Evolutionary conservation across 225 moss, liverwort and hornwort genomes (phyloP).

Genomic region (Ulota crispa): DNA sequence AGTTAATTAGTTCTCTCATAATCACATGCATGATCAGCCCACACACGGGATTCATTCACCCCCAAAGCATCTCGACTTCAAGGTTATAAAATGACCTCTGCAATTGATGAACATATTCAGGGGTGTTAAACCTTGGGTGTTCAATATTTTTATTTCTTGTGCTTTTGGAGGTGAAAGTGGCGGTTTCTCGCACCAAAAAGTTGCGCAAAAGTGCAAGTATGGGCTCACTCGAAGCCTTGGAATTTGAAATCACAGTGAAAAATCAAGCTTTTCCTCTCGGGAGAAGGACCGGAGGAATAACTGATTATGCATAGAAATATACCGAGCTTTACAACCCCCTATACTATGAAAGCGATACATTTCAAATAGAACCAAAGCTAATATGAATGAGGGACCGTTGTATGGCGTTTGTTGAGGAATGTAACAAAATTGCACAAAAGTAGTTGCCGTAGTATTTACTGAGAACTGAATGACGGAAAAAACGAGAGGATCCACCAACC

Average conservation of each 20-base stretch:
- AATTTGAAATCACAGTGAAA: too few relatives aligned
- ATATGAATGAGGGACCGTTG: not conserved
- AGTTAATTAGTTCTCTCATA: not conserved
- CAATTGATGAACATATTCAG: too few relatives aligned
- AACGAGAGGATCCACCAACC: not conserved
- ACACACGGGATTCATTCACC: not conserved
- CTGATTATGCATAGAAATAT: too few relatives aligned
- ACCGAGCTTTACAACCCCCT: too few relatives aligned
- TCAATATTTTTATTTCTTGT: too few relatives aligned
- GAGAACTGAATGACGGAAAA: not conserved
- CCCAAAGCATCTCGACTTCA: not conserved
- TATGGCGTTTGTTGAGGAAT: not conserved
- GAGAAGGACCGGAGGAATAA: too few relatives aligned
- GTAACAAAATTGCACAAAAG: not conserved
- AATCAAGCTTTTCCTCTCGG: too few relatives aligned
- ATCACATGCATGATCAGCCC: not conserved
- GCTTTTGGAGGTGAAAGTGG: too few relatives aligned
- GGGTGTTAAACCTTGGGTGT: too few relatives aligned
- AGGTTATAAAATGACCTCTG: not conserved
- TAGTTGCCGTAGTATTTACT: not conserved
- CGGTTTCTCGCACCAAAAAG: too few relatives aligned
- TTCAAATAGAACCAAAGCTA: not conserved
- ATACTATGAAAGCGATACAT: not conserved
- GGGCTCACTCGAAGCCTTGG: too few relatives aligned
- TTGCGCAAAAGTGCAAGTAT: too few relatives aligned